These are phyloP conservation scores for Alloteropsis semialata DNA, from an alignment of 176 grass and related monocot genomes.

Conservation along the genomic window DNA sequence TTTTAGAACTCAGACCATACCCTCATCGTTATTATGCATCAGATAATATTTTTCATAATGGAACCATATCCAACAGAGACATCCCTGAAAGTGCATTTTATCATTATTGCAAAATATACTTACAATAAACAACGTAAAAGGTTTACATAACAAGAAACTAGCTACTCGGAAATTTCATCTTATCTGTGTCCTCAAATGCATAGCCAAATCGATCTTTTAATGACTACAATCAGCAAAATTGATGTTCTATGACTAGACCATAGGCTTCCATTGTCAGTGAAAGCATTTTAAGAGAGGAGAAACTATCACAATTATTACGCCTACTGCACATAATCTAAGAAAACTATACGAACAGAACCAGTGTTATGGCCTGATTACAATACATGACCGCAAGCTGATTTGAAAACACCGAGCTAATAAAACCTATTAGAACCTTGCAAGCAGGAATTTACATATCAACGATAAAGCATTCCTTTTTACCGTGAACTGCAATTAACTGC, in stretches of 20 bases:
- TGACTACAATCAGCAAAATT: background rate
- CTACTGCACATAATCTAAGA: background rate
- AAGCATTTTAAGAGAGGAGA: background rate
- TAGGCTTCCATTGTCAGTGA: background rate
- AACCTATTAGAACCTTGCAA: background rate
- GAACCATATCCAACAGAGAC: background rate
- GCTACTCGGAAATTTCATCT: background rate
- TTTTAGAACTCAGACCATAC: background rate
- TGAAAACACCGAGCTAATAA: background rate
- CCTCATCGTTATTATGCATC: background rate
- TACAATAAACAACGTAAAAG: background rate
- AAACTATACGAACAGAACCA: background rate
- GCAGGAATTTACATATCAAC: conserved; percentile 3
- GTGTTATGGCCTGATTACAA: background rate
- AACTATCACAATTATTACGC: background rate
- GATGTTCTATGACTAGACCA: background rate
- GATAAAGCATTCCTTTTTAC: background rate
- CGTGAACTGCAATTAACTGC: background rate
- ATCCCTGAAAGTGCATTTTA: background rate
- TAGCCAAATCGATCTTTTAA: background rate
- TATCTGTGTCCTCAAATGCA: background rate
- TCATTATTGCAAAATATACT: background rate
- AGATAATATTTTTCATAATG: background rate
- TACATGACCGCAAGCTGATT: background rate
- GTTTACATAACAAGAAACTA: background rate